Conservation (phyloP, 257 asterid species). For the Petunia secreta region DNA sequence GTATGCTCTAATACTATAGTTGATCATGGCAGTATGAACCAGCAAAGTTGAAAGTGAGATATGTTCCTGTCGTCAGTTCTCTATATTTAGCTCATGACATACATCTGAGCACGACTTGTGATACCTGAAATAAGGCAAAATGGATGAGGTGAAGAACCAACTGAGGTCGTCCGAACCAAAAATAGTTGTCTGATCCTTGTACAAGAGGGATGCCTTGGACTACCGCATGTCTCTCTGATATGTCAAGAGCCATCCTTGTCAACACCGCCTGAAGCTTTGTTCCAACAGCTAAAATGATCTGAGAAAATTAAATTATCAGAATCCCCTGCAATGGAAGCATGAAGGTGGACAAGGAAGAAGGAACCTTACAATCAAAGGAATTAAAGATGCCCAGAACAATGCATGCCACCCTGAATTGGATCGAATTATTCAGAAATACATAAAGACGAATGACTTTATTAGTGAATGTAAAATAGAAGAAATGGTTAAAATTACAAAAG, state of each 20-base stretch:
- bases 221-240: constrained; percentile 35
- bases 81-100: background rate
- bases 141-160: constrained; percentile 41
- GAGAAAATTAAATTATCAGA: constrained; percentile 23
- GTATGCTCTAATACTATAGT: background rate
- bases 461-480: background rate
- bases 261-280: constrained; percentile 36
- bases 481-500: background rate
- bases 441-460: background rate
- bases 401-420: constrained; percentile 30
- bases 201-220: constrained; percentile 36
- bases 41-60: background rate
- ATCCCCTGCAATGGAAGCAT: background rate
- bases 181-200: constrained; percentile 35
- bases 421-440: background rate
- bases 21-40: background rate
- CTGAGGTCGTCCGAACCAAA: constrained; percentile 39
- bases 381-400: constrained; percentile 29
- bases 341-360: background rate
- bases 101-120: background rate
- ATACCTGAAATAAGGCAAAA: constrained; percentile 42
- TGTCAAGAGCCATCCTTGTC: constrained; percentile 41
- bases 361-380: constrained; percentile 32
- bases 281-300: constrained; percentile 34
- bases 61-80: background rate